Percentiles rank a stretch among this genome's conserved stretches.
Conservation (phyloP, 768 basidiomycete species). For the Psilocybe tampanensis region DNA sequence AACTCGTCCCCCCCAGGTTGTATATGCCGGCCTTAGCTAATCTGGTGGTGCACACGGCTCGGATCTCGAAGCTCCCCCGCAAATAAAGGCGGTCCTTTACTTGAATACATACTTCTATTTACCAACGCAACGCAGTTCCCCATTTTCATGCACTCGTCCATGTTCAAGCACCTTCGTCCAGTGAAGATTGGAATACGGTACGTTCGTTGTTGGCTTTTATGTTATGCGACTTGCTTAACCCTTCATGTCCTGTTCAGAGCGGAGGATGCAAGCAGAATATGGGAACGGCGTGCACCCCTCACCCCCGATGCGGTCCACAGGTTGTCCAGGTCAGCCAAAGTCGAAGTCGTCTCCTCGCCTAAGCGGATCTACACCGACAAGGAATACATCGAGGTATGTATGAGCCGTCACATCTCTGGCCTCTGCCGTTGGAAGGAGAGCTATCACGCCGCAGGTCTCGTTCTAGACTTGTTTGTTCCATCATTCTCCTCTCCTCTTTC, state of each 20-base stretch:
- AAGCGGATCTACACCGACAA: constrained; percentile 68
- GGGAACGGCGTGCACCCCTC: constrained; percentile 86
- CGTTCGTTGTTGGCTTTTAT: not conserved
- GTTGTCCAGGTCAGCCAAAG: constrained; percentile 59
- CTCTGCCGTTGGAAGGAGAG: not conserved
- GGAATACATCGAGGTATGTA: constrained; percentile 70
- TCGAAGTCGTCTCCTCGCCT: constrained; percentile 77
- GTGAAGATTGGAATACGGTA: constrained; percentile 17
- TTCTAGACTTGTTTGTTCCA: not conserved
- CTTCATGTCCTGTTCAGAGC: constrained; percentile 50
- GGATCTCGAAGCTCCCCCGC: constrained; percentile 23
- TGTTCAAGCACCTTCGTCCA: not conserved
- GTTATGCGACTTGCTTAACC: not conserved
- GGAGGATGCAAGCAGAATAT: constrained; percentile 79
- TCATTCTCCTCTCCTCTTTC: not conserved
- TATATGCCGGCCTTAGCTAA: constrained; percentile 27
- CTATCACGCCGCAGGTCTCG: not conserved
- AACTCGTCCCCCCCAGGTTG: constrained; percentile 14
- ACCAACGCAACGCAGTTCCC: not conserved
- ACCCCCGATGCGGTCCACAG: constrained; percentile 73
- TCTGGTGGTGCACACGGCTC: constrained; percentile 24
- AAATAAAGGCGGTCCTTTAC: constrained; percentile 3
- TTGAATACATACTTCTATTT: constrained; percentile 8
- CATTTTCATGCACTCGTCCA: not conserved
- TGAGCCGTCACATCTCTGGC: too few relatives aligned